These are phyloP conservation scores for Paraphaeosphaeria minitans DNA, from an alignment of 2,329 filamentous ascomycete species.

Conservation along the genomic window DNA sequence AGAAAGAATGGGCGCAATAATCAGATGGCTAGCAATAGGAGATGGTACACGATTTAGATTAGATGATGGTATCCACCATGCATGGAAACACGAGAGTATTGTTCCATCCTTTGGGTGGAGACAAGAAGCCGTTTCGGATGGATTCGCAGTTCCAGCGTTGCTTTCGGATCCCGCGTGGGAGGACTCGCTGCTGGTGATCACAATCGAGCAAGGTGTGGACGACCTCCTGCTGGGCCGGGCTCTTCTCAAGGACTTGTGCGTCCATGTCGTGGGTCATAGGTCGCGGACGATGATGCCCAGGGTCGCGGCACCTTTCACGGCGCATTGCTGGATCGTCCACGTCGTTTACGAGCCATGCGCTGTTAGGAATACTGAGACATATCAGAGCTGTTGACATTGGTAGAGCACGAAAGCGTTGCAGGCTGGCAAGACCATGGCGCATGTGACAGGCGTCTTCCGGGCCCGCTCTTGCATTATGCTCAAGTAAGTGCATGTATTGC, in stretches of 20 bases:
- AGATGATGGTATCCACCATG: neutral
- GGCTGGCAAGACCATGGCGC: conserved; percentile 2
- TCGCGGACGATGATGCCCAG: neutral
- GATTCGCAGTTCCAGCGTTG: conserved; percentile 4
- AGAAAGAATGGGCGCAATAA: neutral
- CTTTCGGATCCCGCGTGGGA: conserved; percentile 7
- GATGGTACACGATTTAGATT: neutral
- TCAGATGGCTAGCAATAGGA: neutral
- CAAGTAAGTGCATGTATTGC: neutral
- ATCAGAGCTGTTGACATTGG: neutral
- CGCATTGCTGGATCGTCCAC: neutral
- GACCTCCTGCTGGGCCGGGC: neutral
- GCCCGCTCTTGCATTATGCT: conserved; percentile 2
- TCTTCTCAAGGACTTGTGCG: neutral
- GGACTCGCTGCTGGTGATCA: neutral
- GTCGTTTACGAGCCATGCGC: neutral
- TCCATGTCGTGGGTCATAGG: neutral
- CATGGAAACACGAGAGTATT: neutral
- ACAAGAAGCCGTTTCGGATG: conserved; percentile 3
- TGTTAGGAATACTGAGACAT: neutral
- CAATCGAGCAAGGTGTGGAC: neutral
- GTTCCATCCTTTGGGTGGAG: neutral
- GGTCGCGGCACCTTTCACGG: neutral
- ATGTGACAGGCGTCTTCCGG: conserved; percentile 8
- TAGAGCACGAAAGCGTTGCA: neutral